Conservation (phyloP, 768 basidiomycete species). For the Tylopilus rubrobrunneus region DNA sequence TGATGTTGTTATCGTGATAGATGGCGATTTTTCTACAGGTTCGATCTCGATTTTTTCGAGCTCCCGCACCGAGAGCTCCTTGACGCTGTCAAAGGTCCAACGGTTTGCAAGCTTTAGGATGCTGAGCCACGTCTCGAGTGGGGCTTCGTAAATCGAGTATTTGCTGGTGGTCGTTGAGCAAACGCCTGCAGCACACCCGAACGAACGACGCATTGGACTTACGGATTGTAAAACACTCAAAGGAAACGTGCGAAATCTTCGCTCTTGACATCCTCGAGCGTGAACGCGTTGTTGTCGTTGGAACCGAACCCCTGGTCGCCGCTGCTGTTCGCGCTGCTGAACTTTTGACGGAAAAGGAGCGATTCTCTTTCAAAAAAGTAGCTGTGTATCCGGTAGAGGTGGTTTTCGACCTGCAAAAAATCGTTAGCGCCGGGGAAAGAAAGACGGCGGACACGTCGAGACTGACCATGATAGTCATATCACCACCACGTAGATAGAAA, state of each 20-base stretch:
- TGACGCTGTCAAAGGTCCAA: slow-evolving; percentile 41
- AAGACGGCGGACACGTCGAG: not conserved
- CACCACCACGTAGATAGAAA: slow-evolving; percentile 58
- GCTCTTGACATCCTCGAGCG: slow-evolving; percentile 41
- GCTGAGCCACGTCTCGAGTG: slow-evolving; percentile 38
- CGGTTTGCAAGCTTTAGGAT: slow-evolving; percentile 37
- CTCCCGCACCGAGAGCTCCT: slow-evolving; percentile 36
- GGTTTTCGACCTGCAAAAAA: slow-evolving; percentile 49
- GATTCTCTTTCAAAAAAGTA: slow-evolving; percentile 67
- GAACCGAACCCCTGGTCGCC: slow-evolving; percentile 35
- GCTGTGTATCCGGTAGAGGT: slow-evolving; percentile 53
- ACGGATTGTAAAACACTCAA: slow-evolving; percentile 66
- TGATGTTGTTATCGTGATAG: slow-evolving; percentile 36
- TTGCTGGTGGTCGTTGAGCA: slow-evolving; percentile 19
- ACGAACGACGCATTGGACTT: slow-evolving; percentile 17
- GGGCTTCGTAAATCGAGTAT: slow-evolving; percentile 38
- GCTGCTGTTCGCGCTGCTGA: slow-evolving; percentile 27
- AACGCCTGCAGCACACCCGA: not conserved
- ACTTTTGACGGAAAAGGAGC: slow-evolving; percentile 37
- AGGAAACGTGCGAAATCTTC: slow-evolving; percentile 53
- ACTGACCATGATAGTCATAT: slow-evolving; percentile 55
- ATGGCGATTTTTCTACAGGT: slow-evolving; percentile 36
- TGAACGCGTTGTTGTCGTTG: slow-evolving; percentile 39
- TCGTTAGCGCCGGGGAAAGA: slow-evolving; percentile 8
- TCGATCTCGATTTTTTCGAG: slow-evolving; percentile 36